Evolutionary conservation across 306 rosid genomes (phyloP).

Genomic region (Lupinus albus): DNA sequence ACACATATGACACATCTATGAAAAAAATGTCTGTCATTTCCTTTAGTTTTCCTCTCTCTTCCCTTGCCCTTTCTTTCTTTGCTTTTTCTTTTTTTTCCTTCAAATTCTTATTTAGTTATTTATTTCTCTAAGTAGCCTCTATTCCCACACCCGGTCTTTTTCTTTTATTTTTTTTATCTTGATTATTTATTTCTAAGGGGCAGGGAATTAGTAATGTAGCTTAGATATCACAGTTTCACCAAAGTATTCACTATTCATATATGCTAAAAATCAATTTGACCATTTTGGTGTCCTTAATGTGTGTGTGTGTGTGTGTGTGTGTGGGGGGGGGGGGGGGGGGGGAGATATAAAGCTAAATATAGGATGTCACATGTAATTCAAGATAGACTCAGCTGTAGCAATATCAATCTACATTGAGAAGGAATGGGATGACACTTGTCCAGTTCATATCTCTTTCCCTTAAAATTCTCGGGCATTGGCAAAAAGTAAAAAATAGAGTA

Average conservation of each 20-base stretch:
- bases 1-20: neutral
- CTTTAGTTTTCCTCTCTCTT: neutral
- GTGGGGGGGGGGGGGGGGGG: neutral
- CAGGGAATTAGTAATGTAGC: constrained; percentile 4
- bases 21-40: too few species aligned
- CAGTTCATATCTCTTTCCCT: constrained; percentile 1
- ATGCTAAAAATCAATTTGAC: neutral
- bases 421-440: neutral
- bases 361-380: neutral
- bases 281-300: neutral
- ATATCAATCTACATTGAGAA: constrained; percentile 10
- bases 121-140: neutral
- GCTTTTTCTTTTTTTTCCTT: neutral
- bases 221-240: constrained; percentile 11
- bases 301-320: too few species aligned
- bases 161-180: neutral
- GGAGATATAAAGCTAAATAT: neutral
- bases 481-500: neutral
- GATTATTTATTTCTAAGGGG: neutral
- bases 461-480: constrained; percentile 2
- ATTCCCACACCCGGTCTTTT: neutral
- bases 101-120: neutral
- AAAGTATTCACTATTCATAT: constrained; percentile 8
- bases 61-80: neutral
- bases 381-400: neutral